Evolutionary conservation across 2,329 filamentous ascomycete genomes (phyloP).

Genomic region (Aspergillus neotritici): DNA sequence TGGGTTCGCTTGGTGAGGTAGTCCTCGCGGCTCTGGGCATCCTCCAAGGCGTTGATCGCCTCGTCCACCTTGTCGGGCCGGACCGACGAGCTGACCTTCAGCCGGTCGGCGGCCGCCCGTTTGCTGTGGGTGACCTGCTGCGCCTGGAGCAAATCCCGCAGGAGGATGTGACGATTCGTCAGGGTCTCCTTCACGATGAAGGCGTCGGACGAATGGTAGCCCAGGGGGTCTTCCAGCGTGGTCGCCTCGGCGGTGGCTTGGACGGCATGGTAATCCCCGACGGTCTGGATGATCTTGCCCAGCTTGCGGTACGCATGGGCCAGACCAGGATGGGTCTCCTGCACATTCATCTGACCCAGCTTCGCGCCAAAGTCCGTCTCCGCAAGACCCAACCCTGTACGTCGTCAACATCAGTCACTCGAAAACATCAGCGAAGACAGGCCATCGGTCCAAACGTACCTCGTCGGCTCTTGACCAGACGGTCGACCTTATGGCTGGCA

Average conservation of each 20-base stretch:
- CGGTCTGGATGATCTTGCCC: slow-evolving; percentile 85
- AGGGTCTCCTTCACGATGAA: slow-evolving; percentile 98
- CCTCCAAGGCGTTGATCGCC: slow-evolving; percentile 84
- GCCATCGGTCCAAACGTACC: slow-evolving; percentile 52
- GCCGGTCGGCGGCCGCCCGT: slow-evolving; percentile 76
- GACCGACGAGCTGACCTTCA: slow-evolving; percentile 81
- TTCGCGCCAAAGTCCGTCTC: slow-evolving; percentile 94
- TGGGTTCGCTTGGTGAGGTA: slow-evolving; percentile 81
- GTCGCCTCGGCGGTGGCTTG: slow-evolving; percentile 96
- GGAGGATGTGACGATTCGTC: slow-evolving; percentile 93
- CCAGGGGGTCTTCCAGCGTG: slow-evolving; percentile 85
- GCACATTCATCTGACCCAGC: slow-evolving; percentile 75
- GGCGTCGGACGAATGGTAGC: slow-evolving; percentile 90
- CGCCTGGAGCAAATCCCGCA: slow-evolving; percentile 86
- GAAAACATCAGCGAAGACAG: neutral
- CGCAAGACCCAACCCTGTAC: slow-evolving; percentile 73
- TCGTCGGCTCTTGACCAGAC: slow-evolving; percentile 83
- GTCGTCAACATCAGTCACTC: neutral
- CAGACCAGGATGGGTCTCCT: slow-evolving; percentile 84
- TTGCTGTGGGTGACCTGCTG: slow-evolving; percentile 80
- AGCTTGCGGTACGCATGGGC: slow-evolving; percentile 90
- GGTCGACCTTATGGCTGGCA: slow-evolving; percentile 92
- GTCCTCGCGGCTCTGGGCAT: slow-evolving; percentile 74
- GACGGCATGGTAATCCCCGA: slow-evolving; percentile 90
- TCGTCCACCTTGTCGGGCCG: slow-evolving; percentile 95